phyloP scores from a whole-genome alignment of 2,329 filamentous ascomycete species.

The Neonectria magnoliae region DNA sequence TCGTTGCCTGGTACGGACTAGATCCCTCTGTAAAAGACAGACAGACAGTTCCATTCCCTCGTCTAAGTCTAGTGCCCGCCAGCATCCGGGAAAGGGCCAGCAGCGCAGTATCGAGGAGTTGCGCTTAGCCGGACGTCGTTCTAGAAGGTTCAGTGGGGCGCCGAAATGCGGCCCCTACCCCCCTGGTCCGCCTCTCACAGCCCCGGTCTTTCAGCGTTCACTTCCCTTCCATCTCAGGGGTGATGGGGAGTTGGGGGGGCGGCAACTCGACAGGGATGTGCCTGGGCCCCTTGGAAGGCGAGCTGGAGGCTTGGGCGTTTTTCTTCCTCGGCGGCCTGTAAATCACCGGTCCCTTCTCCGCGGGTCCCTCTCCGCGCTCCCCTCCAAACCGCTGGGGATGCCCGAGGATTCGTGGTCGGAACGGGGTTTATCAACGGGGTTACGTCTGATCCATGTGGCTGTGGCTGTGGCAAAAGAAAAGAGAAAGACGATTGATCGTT shows the following conservation, averaged over 20 bases:
- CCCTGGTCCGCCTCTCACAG: background rate
- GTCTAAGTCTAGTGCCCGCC: conserved; percentile 40
- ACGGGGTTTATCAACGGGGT: background rate
- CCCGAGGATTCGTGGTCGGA: background rate
- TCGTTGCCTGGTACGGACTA: background rate
- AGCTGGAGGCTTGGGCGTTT: background rate
- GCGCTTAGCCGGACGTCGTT: conserved; percentile 50
- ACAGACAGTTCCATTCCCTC: background rate
- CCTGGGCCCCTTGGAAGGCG: background rate
- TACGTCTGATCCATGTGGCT: background rate
- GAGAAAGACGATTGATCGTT: background rate
- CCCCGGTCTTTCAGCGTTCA: too few species aligned
- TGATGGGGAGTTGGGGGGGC: background rate
- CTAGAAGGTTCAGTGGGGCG: conserved; percentile 59
- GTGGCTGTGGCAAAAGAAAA: background rate
- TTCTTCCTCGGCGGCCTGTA: background rate
- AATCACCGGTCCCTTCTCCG: background rate
- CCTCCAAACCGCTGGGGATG: background rate
- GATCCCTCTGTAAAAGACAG: background rate
- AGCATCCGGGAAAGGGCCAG: conserved; percentile 8
- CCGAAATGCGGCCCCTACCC: background rate
- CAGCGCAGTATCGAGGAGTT: conserved; percentile 44
- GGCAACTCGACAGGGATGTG: background rate
- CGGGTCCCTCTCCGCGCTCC: background rate
- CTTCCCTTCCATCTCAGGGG: background rate